Evolutionary conservation across 805 yeast species (phyloP).

Genomic region (Wickerhamiella allomyrinae): DNA sequence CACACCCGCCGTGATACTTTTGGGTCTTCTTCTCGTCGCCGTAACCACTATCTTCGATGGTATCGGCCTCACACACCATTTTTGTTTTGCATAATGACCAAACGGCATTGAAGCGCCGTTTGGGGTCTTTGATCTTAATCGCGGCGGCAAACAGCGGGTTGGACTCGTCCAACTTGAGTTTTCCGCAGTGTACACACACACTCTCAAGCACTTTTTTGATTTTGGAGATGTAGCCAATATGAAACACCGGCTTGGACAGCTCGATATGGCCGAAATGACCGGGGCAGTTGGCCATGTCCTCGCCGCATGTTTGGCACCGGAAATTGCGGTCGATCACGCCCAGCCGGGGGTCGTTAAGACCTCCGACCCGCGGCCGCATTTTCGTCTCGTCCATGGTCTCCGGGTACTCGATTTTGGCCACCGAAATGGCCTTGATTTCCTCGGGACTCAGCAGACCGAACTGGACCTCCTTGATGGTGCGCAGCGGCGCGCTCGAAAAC

Average conservation of each 20-base stretch:
- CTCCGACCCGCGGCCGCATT: constrained; percentile 89
- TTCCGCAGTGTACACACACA: constrained; percentile 98
- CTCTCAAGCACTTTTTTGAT: constrained; percentile 92
- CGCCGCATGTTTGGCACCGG: constrained; percentile 98
- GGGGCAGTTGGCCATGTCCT: constrained; percentile 98
- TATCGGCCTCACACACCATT: constrained; percentile 89
- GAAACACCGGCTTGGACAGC: constrained; percentile 95
- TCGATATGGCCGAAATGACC: constrained; percentile 99
- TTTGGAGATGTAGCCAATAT: constrained; percentile 80
- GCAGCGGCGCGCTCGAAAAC: constrained; percentile 95
- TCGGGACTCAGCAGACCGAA: constrained; percentile 97
- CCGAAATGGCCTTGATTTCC: constrained; percentile 92
- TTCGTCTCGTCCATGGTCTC: constrained; percentile 99
- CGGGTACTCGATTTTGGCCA: constrained; percentile 94
- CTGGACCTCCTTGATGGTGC: constrained; percentile 95
- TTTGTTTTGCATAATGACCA: constrained; percentile 88
- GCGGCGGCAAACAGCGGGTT: constrained; percentile 78
- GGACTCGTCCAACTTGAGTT: constrained; percentile 71
- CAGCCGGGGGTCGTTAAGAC: constrained; percentile 89
- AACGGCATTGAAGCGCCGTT: constrained; percentile 90
- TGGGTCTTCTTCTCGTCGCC: constrained; percentile 29
- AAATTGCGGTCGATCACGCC: constrained; percentile 95
- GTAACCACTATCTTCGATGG: constrained; percentile 39
- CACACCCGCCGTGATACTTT: constrained; percentile 81
- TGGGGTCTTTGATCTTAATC: constrained; percentile 78